Base-by-base conservation (phyloP, 1,139 yeast species). In the Taiozyma sp. region DNA sequence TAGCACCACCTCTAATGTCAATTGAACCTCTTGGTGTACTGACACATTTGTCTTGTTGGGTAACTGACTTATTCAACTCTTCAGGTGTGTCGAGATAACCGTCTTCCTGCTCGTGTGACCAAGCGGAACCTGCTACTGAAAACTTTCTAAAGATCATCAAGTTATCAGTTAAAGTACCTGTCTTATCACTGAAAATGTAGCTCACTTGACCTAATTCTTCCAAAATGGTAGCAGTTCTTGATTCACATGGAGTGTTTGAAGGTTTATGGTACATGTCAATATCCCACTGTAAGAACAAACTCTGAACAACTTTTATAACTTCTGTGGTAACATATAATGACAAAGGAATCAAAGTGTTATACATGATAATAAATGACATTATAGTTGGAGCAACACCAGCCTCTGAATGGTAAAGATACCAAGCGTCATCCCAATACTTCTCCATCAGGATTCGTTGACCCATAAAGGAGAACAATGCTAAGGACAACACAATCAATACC, bases 131-230 rank as follows among this genome's bases (percentile, higher is more conserved):
- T 53, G 88, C 86, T 6, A 90, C 83, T 24, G 93, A 81, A 57
- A 90, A 79, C 61, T 88, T 89, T 47, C 96, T 75, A 64, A 90
- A 90, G 29, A 89, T 71, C 97, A 90, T 90, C 60, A 81, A 70
- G 64, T 90, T 90, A 62, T 90, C 97, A 0, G 99, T 95, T 54
- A 95, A 75, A 0, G 99, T 95, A 13, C 99, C 99, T 0, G 99
- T 95, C 67, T 95, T 95, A 67, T 95, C 99, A 56, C 96, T 88
- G 66, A 95, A 95, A 6, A 95, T 79, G 62, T 91, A 91, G 49
- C 96, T 85, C 0, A 95, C 98, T 66, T 95, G 99, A 3, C 99
- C 99, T 59, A 95, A 73, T 68, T 95, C 99, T 65, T 95, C 99
- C 58, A 93, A 77, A 59, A 93, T 90, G 0, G 98, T 88, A 0